Evolutionary conservation across 768 basidiomycete genomes (phyloP), one percentile per base, ranked within the genome.

Genomic region (Leccinum boreale): DNA sequence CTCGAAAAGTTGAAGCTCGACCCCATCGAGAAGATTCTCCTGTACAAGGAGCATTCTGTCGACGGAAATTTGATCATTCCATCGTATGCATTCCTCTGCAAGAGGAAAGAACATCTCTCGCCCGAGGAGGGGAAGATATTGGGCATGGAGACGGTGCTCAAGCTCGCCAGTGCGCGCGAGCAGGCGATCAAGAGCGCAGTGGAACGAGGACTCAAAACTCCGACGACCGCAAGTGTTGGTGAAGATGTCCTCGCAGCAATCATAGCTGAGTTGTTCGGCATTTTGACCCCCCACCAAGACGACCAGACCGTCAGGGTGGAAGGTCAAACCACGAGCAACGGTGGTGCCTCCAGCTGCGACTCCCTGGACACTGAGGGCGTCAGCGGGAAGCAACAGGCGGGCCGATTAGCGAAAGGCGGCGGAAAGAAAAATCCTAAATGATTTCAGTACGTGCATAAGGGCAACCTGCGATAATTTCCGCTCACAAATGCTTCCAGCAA

Each of bases 131-230:
- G 81, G 36, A 67, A 72, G 3, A 71, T 73, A 33, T 73, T 92
- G n/a, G 84, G 85, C 49, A 67, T 84, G 65, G 81, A 85, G 36
- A 84, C 83, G 0, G 75, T 82, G 0, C 67, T 87, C 1, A 76
- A 69, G 31, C 73, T 89, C 17, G 82, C 82, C 0, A 67, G 71
- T 1, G 82, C 81, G 3, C 78, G 87, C 1, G 87, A 89, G 58
- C 70, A 70, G 17, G 66, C 65, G 9, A 65, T 62, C 50, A 76
- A 76, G 26, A 70, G 78, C 4, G 72, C 79, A 0, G 26, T 26
- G 0, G 26, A 26, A 1, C 1, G 6, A 26, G 26, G 26, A 26
- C 6, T 7, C 26, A 26, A 26, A 6, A 26, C 6, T 6, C 26
- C 24, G 6, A 26, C 24, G 5, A 7, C n/a, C n/a, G n/a, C n/a